These are phyloP conservation scores for Podila minutissima DNA, from an alignment of 192 early-diverging fungal species.

Conservation along the genomic window DNA sequence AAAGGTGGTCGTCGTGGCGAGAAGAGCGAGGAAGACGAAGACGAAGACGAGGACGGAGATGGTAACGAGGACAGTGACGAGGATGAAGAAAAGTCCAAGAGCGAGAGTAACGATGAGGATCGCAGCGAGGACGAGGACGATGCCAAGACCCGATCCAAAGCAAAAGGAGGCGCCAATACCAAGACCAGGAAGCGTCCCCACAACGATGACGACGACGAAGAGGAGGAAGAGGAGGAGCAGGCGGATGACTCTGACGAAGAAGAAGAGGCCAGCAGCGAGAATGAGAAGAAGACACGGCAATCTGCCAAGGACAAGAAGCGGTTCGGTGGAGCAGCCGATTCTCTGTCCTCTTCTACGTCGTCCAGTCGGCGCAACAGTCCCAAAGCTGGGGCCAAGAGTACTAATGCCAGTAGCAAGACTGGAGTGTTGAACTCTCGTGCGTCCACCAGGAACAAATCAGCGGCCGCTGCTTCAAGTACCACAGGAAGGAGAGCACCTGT, in stretches of 20 bases:
- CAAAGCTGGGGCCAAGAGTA: background rate
- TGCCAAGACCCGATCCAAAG: conserved; percentile 5
- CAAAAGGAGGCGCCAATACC: background rate
- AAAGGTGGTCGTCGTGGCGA: background rate
- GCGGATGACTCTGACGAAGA: conserved; percentile 7
- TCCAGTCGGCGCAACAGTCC: conserved; percentile 1
- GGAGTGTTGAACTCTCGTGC: background rate
- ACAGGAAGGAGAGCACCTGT: background rate
- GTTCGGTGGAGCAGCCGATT: background rate
- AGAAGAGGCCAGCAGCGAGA: conserved; percentile 1
- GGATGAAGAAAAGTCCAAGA: conserved; percentile 40
- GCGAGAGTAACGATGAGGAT: conserved; percentile 42
- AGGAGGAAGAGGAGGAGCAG: conserved; percentile 6
- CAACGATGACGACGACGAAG: background rate
- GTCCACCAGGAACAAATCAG: background rate
- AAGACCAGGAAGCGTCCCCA: conserved; percentile 6
- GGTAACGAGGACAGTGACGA: conserved; percentile 13
- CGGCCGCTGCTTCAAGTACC: background rate
- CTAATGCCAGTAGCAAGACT: no score
- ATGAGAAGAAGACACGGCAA: background rate
- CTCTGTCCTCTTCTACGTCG: background rate
- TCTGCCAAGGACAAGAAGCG: background rate
- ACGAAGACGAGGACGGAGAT: background rate
- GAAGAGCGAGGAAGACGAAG: conserved; percentile 8
- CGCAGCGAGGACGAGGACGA: conserved; percentile 17